Conservation (phyloP, 2,329 filamentous ascomycete genomes). For the Ophiostoma pallidulum region DNA sequence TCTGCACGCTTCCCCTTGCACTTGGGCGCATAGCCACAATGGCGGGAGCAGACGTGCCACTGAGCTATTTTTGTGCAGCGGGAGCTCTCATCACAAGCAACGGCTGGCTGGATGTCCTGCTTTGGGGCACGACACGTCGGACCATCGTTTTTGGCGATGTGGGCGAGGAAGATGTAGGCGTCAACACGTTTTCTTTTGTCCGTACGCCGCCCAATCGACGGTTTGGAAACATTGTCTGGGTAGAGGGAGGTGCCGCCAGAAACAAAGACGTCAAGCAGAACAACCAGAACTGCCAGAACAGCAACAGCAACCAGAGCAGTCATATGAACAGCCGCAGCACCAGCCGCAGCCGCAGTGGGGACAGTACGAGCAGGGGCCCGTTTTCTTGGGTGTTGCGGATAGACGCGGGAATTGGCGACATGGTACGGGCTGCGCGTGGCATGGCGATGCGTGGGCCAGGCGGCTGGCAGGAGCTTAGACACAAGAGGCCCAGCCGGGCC, state of each 20-base stretch:
- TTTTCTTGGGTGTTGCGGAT: neutral
- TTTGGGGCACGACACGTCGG: conserved; percentile 23
- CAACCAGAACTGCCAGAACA: neutral
- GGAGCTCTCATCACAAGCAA: conserved; percentile 42
- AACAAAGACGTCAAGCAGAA: neutral
- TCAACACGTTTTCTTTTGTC: conserved; percentile 29
- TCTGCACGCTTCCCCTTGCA: conserved; percentile 52
- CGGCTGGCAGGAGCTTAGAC: neutral
- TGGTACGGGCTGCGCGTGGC: conserved; percentile 1
- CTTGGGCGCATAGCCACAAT: conserved; percentile 49
- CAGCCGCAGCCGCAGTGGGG: neutral
- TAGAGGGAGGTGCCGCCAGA: conserved; percentile 18
- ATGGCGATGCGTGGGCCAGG: neutral
- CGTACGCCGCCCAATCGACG: conserved; percentile 21
- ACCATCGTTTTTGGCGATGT: conserved; percentile 21
- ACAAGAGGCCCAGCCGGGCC: neutral
- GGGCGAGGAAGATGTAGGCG: conserved; percentile 24
- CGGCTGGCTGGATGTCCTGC: conserved; percentile 28
- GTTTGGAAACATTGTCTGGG: conserved; percentile 26
- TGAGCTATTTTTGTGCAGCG: conserved; percentile 40
- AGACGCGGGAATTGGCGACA: neutral
- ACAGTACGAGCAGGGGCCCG: neutral
- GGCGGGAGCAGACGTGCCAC: conserved; percentile 36
- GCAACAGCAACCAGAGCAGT: neutral
- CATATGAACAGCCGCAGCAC: neutral